Conservation (phyloP, 179 eudicot species). For the Beta corolliflora region DNA sequence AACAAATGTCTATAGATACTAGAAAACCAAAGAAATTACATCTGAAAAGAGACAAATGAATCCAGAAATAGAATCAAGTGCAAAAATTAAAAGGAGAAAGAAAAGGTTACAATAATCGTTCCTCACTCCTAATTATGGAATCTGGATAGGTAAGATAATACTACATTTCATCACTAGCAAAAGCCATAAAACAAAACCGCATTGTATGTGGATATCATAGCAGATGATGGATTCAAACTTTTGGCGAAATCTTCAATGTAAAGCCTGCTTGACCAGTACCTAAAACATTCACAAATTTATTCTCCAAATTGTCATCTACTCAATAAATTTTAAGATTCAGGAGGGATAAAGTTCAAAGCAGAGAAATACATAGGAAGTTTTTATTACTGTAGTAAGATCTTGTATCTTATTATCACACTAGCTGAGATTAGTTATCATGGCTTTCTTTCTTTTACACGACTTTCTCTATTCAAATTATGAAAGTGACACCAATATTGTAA, state of each 20-base stretch:
- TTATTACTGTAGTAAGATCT: neutral
- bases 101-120: neutral
- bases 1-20: constrained; percentile 9
- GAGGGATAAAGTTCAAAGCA: neutral
- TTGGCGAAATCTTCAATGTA: neutral
- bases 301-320: neutral
- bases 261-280: constrained; percentile 13
- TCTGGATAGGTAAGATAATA: neutral
- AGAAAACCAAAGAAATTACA: neutral
- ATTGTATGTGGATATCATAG: neutral
- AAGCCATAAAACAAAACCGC: neutral
- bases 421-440: neutral
- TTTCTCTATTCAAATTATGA: neutral
- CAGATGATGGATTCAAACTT: neutral
- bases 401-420: neutral
- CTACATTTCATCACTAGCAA: neutral
- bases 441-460: neutral
- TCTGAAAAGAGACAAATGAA: neutral
- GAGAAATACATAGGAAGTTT: neutral
- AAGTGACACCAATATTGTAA: neutral
- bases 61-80: neutral
- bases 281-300: neutral
- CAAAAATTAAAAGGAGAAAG: neutral
- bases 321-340: neutral
- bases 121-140: neutral